These are phyloP conservation scores for Arachis monticola DNA, from an alignment of 331 rosid genomes.

Conservation along the genomic window DNA sequence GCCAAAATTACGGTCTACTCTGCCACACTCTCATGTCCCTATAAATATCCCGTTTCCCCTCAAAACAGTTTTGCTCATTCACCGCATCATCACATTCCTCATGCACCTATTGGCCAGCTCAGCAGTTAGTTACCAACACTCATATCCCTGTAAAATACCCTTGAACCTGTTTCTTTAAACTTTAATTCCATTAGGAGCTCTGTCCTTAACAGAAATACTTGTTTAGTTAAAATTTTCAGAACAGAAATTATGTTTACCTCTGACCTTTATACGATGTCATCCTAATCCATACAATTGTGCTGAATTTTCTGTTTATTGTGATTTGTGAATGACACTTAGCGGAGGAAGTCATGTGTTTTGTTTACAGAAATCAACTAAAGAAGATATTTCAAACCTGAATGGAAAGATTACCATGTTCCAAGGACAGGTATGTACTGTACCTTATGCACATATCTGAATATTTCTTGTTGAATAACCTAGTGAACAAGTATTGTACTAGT, in stretches of 20 bases:
- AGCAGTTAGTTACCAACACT: too few relatives aligned
- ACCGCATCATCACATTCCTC: too few relatives aligned
- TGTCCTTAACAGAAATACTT: neutral
- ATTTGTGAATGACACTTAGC: constrained; percentile 29
- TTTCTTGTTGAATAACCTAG: constrained; percentile 20
- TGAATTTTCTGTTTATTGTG: constrained; percentile 25
- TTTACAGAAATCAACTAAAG: constrained; percentile 64
- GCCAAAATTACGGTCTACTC: too few relatives aligned
- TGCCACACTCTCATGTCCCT: too few relatives aligned
- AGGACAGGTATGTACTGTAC: constrained; percentile 66
- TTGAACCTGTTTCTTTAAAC: too few relatives aligned
- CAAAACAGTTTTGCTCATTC: too few relatives aligned
- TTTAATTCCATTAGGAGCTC: too few relatives aligned
- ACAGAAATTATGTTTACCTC: neutral
- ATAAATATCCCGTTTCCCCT: too few relatives aligned
- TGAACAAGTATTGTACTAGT: neutral
- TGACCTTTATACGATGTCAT: constrained; percentile 7
- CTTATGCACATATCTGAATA: constrained; percentile 29
- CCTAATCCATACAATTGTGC: neutral
- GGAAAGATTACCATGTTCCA: constrained; percentile 53
- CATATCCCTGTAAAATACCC: too few relatives aligned
- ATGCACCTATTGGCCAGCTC: too few relatives aligned
- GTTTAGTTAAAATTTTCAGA: neutral
- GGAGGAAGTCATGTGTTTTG: constrained; percentile 38
- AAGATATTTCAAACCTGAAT: constrained; percentile 51